These are phyloP conservation scores for Nemania sp. DNA, from an alignment of 2,329 filamentous ascomycete species.

Conservation along the genomic window DNA sequence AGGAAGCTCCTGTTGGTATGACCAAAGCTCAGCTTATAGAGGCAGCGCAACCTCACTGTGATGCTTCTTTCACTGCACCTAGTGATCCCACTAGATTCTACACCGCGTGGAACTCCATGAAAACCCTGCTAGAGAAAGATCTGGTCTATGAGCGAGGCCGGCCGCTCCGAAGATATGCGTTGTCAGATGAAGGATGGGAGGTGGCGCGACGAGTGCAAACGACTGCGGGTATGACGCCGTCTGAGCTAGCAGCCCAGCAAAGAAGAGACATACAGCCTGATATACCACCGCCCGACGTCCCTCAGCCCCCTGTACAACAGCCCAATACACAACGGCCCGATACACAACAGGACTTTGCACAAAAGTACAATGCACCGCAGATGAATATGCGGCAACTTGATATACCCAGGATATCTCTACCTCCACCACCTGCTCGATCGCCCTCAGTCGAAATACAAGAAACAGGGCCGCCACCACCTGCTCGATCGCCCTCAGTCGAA, in stretches of 20 bases:
- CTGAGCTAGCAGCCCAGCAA: constrained; percentile 21
- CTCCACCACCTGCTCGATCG: constrained; percentile 23
- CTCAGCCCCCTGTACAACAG: too few species aligned
- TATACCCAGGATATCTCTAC: constrained; percentile 17
- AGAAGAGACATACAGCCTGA: constrained; percentile 20
- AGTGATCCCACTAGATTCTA: constrained; percentile 70
- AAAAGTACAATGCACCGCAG: too few species aligned
- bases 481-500: constrained; percentile 30
- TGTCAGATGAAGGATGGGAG: constrained; percentile 80
- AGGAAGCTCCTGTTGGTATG: constrained; percentile 59
- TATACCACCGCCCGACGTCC: constrained; percentile 19
- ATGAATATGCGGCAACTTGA: too few species aligned
- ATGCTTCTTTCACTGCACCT: constrained; percentile 72
- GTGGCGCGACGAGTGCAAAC: constrained; percentile 67
- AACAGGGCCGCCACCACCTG: constrained; percentile 11
- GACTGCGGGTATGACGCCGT: constrained; percentile 39
- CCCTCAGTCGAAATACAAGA: constrained; percentile 33
- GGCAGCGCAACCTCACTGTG: constrained; percentile 70
- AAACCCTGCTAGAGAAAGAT: constrained; percentile 72
- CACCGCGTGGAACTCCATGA: constrained; percentile 84
- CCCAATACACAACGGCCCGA: too few species aligned
- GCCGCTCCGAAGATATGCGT: constrained; percentile 66
- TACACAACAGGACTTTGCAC: too few species aligned
- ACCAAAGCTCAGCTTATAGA: constrained; percentile 71
- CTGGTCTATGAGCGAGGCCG: constrained; percentile 72